Evolutionary conservation across 805 yeast genomes (phyloP), one percentile per base, ranked within the genome.

Genomic region (Kuraishia hungarica): DNA sequence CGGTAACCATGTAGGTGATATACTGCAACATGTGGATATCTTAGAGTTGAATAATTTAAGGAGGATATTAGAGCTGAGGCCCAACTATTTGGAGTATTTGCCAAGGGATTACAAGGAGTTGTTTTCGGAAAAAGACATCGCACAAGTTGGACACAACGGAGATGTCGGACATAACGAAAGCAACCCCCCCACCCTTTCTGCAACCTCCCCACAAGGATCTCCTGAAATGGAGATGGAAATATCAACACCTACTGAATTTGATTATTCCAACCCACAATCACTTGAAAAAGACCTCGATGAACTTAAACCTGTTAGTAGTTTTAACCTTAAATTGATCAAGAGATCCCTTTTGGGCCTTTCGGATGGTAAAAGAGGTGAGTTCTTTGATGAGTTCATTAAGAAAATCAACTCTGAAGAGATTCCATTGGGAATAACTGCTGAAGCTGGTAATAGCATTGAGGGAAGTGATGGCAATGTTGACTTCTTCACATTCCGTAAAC

Each of bases 321-420:
- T 83, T 57, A 96, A 94, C 13, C 77, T 91, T 71, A 85, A 84
- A 60, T 86, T 85, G 17, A 85, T 92, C 57, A 82, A 93, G 66
- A 89, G 87, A 61, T 81, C 93, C 2, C 73, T 91, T 47, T 65
- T 82, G 22, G 87, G 84, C 1, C 67, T 84, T 26, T 22, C 23
- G 48, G 24, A 39, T 11, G 23, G 28, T 21, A 46, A 39, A n/a
- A 35, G 22, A 24, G 11, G 19, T 7, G 50, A 52, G 39, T 13
- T 19, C 13, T 52, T 52, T 26, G 26, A 13, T 15, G 43, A 46
- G 24, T 13, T 24, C 29, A 11, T 52, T 17, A 19, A 20, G 64
- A 62, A 2, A 64, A 60, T 54, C 61, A 62, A 50, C 62, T 62
- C 48, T 64, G 67, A 59, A 56, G 48, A 58, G 60, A 47, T 55